phyloP scores from a whole-genome alignment of 2,329 filamentous ascomycete genomes.

The Talaromyces islandicus region DNA sequence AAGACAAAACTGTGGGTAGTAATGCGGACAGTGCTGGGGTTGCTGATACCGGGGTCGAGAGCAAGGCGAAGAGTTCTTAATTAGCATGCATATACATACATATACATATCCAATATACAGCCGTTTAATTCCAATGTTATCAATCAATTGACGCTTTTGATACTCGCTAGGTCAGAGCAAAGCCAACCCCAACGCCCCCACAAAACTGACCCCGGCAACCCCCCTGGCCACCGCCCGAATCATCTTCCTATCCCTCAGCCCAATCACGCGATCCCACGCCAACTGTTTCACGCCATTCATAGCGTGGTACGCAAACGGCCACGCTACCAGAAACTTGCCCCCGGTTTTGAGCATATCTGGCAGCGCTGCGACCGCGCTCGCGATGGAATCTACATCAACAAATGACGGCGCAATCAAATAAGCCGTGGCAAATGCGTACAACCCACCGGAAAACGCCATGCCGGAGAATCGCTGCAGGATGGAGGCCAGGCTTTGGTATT shows the following conservation, averaged over 20 bases:
- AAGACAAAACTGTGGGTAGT: neutral
- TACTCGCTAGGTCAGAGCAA: neutral
- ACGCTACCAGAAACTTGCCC: conserved; percentile 54
- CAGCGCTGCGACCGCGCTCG: conserved; percentile 55
- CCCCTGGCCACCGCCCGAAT: conserved; percentile 39
- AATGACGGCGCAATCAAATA: conserved; percentile 76
- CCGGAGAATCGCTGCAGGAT: conserved; percentile 82
- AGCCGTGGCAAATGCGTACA: conserved; percentile 73
- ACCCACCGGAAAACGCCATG: conserved; percentile 59
- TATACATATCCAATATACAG: neutral
- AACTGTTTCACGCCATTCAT: conserved; percentile 68
- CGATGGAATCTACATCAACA: neutral
- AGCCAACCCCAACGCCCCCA: conserved; percentile 6
- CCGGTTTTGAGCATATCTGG: conserved; percentile 53
- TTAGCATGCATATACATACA: neutral
- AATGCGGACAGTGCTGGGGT: neutral
- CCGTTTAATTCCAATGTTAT: neutral
- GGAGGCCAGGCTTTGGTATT: conserved; percentile 76
- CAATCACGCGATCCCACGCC: conserved; percentile 60
- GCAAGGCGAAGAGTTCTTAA: conserved; percentile 3
- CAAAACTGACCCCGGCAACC: conserved; percentile 10
- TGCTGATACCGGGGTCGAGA: neutral
- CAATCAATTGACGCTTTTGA: too few relatives aligned
- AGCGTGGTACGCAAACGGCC: conserved; percentile 63
- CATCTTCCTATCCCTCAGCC: conserved; percentile 59